Evolutionary conservation across 495 filamentous ascomycete genomes (phyloP).

Genomic region (Articulospora tetracladia): DNA sequence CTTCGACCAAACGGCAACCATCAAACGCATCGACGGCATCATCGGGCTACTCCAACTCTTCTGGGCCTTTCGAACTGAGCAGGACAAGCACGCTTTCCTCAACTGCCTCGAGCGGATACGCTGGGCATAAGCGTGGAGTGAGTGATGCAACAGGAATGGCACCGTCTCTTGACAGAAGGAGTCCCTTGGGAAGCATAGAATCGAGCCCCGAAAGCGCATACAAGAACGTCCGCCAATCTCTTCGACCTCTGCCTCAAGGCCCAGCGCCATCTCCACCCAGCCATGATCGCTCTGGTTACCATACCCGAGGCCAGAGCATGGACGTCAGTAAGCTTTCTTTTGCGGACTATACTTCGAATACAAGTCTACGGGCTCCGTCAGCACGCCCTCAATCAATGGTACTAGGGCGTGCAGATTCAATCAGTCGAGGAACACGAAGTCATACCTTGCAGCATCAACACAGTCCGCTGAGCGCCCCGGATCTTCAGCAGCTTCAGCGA

Average conservation of each 20-base stretch:
- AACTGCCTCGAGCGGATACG: constrained; percentile 58
- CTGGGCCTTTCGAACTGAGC: constrained; percentile 61
- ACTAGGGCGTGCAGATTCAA: constrained; percentile 46
- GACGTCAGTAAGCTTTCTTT: constrained; percentile 42
- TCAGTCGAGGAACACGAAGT: constrained; percentile 33
- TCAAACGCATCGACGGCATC: constrained; percentile 78
- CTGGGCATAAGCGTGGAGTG: constrained; percentile 70
- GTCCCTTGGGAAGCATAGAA: constrained; percentile 22
- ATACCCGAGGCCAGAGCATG: constrained; percentile 39
- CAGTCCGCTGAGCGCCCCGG: constrained; percentile 56
- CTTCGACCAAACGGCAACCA: constrained; percentile 61
- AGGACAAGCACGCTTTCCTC: constrained; percentile 78
- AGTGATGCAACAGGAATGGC: constrained; percentile 60
- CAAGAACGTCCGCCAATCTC: constrained; percentile 67
- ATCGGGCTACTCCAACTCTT: constrained; percentile 68
- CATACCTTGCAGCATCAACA: constrained; percentile 40
- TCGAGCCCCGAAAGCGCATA: constrained; percentile 55
- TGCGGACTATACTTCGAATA: constrained; percentile 29
- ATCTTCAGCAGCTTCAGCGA: constrained; percentile 72
- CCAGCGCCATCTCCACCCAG: constrained; percentile 46
- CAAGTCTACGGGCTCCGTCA: constrained; percentile 18
- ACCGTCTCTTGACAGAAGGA: constrained; percentile 25
- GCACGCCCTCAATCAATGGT: constrained; percentile 52
- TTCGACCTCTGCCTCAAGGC: constrained; percentile 71
- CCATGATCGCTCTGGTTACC: constrained; percentile 5